A percentile compares a stretch with the other conserved stretches of the same genome.
These are phyloP conservation scores for Penicillium malachiteum DNA, from an alignment of 495 filamentous ascomycete genomes.

Conservation along the genomic window DNA sequence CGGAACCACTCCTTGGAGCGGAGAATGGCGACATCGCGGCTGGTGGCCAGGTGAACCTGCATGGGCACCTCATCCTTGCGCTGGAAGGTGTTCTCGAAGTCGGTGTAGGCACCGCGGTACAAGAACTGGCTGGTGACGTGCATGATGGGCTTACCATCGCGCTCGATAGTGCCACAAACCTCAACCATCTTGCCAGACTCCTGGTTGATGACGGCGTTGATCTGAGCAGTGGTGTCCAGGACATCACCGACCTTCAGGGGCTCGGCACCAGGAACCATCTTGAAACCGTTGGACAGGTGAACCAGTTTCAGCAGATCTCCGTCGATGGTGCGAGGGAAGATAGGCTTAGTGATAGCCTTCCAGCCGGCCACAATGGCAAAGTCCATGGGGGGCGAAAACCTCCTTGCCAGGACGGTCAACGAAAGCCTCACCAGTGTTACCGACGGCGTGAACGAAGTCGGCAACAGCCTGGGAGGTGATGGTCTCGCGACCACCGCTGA, in stretches of 20 bases:
- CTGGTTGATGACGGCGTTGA: conserved; percentile 97
- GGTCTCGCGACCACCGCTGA: conserved; percentile 80
- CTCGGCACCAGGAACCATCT: conserved; percentile 94
- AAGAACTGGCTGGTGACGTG: conserved; percentile 97
- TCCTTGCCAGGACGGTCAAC: conserved; percentile 94
- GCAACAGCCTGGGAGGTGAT: conserved; percentile 91
- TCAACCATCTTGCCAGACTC: conserved; percentile 99
- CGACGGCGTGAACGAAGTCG: conserved; percentile 97
- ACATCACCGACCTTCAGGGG: conserved; percentile 93
- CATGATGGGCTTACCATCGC: conserved; percentile 89
- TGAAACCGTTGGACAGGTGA: conserved; percentile 94
- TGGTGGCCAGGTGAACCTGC: conserved; percentile 81
- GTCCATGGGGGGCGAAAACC: conserved; percentile 95
- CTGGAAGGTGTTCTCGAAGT: conserved; percentile 98
- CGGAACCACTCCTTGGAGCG: conserved; percentile 97
- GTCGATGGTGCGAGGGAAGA: conserved; percentile 92
- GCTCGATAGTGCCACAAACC: conserved; percentile 91
- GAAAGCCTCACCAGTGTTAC: conserved; percentile 98
- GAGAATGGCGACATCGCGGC: conserved; percentile 89
- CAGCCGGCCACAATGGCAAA: conserved; percentile 98
- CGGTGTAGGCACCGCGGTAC: conserved; percentile 87
- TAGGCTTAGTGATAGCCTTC: conserved; percentile 98
- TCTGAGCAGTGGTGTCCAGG: conserved; percentile 88
- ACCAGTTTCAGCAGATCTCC: conserved; percentile 93
- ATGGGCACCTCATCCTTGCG: conserved; percentile 94